Evolutionary conservation across 1,284 basidiomycete species (phyloP).

Genomic region (Sanghuangporus baumii): DNA sequence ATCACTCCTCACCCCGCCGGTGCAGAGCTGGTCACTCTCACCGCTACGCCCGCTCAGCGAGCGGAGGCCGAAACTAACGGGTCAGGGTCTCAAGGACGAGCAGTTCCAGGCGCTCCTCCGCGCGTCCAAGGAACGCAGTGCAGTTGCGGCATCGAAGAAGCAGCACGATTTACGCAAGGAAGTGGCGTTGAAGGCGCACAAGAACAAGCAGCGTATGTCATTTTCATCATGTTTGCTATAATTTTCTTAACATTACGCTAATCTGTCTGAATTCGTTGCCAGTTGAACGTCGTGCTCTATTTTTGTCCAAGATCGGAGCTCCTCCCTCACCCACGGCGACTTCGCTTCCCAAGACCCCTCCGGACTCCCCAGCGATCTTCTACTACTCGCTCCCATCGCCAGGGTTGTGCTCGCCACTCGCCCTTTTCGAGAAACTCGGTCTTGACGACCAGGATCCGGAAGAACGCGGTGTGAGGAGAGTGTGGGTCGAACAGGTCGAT

Average conservation of each 20-base stretch:
- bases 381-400: slow-evolving; percentile 65
- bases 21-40: slow-evolving; percentile 39
- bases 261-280: slow-evolving; percentile 7
- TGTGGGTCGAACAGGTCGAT: slow-evolving; percentile 65
- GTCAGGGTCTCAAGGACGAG: slow-evolving; percentile 54
- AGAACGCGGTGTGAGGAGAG: slow-evolving; percentile 26
- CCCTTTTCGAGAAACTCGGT: slow-evolving; percentile 48
- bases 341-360: slow-evolving; percentile 55
- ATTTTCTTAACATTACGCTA: slow-evolving; percentile 13
- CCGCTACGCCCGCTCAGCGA: slow-evolving; percentile 43
- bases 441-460: slow-evolving; percentile 30
- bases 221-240: neutral
- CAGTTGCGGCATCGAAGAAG: slow-evolving; percentile 40
- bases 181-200: slow-evolving; percentile 65
- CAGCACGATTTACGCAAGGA: slow-evolving; percentile 60
- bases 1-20: slow-evolving; percentile 53
- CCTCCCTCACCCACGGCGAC: slow-evolving; percentile 58
- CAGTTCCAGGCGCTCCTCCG: slow-evolving; percentile 58
- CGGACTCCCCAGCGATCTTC: slow-evolving; percentile 64
- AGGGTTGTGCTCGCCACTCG: slow-evolving; percentile 56
- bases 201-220: slow-evolving; percentile 64
- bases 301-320: slow-evolving; percentile 65
- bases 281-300: slow-evolving; percentile 71
- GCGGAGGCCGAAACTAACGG: slow-evolving; percentile 21
- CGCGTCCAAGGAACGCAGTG: slow-evolving; percentile 33